Evolutionary conservation across 164 flowering plant genomes (phyloP).

Genomic region (Umbellularia californica): DNA sequence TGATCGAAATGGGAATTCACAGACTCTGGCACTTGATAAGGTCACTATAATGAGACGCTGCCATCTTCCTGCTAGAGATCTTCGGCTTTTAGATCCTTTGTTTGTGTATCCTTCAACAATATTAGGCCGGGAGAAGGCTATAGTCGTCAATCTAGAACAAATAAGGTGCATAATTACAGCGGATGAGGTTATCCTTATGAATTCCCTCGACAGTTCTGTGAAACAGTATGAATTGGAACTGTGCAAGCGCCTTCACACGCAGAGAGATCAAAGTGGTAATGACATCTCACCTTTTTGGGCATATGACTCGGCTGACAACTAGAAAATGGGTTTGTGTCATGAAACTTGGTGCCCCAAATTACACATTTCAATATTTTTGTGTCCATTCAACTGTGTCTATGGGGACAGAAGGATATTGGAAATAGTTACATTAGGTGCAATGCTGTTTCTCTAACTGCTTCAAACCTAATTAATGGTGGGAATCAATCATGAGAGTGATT

Average conservation of each 20-base stretch:
- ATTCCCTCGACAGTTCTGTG: conserved; percentile 77
- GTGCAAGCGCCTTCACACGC: conserved; percentile 66
- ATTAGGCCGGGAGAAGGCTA: conserved; percentile 89
- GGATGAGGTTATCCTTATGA: conserved; percentile 87
- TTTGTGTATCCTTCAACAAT: conserved; percentile 89
- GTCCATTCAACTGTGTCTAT: neutral
- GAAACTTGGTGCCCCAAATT: too few relatives aligned
- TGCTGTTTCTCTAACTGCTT: too few relatives aligned
- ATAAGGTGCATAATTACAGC: conserved; percentile 93
- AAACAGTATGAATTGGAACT: conserved; percentile 71
- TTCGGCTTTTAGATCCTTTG: conserved; percentile 89
- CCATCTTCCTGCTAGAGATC: conserved; percentile 86
- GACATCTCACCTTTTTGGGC: neutral
- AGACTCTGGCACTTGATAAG: conserved; percentile 72
- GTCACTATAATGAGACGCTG: conserved; percentile 75
- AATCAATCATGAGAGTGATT: too few relatives aligned
- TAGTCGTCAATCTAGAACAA: conserved; percentile 87
- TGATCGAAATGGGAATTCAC: conserved; percentile 61
- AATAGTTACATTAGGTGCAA: too few relatives aligned
- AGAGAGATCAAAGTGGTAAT: conserved; percentile 65
- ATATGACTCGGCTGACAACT: neutral
- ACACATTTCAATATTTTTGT: neutral
- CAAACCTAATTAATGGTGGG: too few relatives aligned
- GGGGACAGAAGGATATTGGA: too few relatives aligned
- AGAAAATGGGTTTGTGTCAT: neutral